Conservation (phyloP, 192 early-diverging fungal genomes). For the Backusella morwellensis region DNA sequence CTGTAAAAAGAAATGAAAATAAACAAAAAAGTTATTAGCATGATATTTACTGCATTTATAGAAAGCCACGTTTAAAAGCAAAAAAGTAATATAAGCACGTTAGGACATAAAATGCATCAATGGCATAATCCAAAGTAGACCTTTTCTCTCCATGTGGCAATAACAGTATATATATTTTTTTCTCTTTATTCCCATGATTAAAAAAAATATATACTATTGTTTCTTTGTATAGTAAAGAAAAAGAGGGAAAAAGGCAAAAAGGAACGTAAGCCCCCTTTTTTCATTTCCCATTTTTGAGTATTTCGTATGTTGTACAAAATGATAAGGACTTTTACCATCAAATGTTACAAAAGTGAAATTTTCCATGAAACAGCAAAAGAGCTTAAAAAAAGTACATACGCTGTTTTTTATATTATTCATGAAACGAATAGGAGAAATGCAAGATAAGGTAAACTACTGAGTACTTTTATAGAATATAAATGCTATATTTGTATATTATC, state of each 20-base stretch:
- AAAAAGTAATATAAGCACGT: neutral
- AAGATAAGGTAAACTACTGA: neutral
- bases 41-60: neutral
- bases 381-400: neutral
- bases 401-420: neutral
- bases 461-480: neutral
- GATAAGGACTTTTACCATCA: neutral
- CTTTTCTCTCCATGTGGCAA: neutral
- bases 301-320: neutral
- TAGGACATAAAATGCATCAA: neutral
- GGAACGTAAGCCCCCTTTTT: neutral
- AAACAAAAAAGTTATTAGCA: neutral
- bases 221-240: neutral
- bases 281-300: neutral
- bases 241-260: neutral
- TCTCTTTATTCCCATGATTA: neutral
- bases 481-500: slow-evolving; percentile 1
- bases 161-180: neutral
- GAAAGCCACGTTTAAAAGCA: slow-evolving; percentile 1
- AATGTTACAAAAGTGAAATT: neutral
- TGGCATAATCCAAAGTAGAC: neutral
- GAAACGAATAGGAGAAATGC: neutral
- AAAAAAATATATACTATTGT: neutral
- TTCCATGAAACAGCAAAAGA: neutral
- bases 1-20: neutral